Evolutionary conservation across 805 yeast species (phyloP).

Genomic region (Sugiyamaella qingdaonensis): DNA sequence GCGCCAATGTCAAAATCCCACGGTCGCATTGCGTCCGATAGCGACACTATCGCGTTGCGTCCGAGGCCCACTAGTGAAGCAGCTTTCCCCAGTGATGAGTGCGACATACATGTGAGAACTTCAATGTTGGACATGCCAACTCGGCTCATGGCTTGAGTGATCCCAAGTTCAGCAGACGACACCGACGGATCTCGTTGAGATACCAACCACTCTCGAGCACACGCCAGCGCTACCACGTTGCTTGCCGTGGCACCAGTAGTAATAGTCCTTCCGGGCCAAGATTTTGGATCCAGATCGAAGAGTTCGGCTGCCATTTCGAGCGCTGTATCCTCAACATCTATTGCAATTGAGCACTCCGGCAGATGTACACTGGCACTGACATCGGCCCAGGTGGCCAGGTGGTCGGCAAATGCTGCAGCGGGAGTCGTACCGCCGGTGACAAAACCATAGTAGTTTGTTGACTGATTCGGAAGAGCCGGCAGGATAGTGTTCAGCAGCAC

Average conservation of each 20-base stretch:
- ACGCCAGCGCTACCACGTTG: slow-evolving; percentile 20
- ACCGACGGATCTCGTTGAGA: not conserved
- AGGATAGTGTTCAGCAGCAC: slow-evolving; percentile 10
- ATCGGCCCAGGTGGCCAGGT: slow-evolving; percentile 18
- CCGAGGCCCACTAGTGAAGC: slow-evolving; percentile 25
- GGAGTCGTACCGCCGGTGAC: slow-evolving; percentile 27
- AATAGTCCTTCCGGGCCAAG: slow-evolving; percentile 17
- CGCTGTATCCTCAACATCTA: slow-evolving; percentile 13
- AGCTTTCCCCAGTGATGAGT: slow-evolving; percentile 22
- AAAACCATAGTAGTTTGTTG: slow-evolving; percentile 22
- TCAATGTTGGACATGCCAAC: slow-evolving; percentile 16
- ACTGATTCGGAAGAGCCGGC: slow-evolving; percentile 20
- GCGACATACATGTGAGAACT: slow-evolving; percentile 17
- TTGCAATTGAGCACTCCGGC: slow-evolving; percentile 14
- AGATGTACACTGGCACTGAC: slow-evolving; percentile 16
- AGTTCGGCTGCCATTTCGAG: slow-evolving; percentile 19
- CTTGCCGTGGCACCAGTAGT: slow-evolving; percentile 28
- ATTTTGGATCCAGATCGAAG: slow-evolving; percentile 11
- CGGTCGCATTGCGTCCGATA: slow-evolving; percentile 7
- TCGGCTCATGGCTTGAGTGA: slow-evolving; percentile 12
- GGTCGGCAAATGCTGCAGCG: slow-evolving; percentile 25
- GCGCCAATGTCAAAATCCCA: slow-evolving; percentile 20
- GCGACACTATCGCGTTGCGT: slow-evolving; percentile 10
- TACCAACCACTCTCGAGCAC: slow-evolving; percentile 20
- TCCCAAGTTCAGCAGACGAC: slow-evolving; percentile 17